Evolutionary conservation across 768 basidiomycete genomes (phyloP), one percentile per base, ranked within the genome.

Genomic region (Harrya chromipes): DNA sequence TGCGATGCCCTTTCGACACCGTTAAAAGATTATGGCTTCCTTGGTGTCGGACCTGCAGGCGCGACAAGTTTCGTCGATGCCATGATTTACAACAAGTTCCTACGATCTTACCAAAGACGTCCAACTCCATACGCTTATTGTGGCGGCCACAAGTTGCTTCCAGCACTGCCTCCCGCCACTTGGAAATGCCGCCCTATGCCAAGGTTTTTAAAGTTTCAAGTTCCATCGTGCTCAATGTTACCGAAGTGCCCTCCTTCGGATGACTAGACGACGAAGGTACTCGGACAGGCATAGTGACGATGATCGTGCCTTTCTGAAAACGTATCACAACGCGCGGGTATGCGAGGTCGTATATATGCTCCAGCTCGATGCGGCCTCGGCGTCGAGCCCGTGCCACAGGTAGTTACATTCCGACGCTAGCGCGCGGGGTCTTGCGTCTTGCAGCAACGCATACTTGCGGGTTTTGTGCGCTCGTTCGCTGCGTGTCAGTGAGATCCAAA

Each of bases 31-130:
- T 56, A 48, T 74, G 74, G 2, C 62, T 62, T 21, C 76, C 74
- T 53, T 76, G 74, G 45, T 63, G 59, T 46, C 72, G 68, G 3
- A 26, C 26, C 72, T 70, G 37, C 33, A 44, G 33, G 29, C 14
- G 40, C 19, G 17, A 47, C 49, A 40, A 43, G 35, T 20, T 11
- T 16, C 46, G 19, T 50, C 21, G 39, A 49, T 29, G 43, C 27
- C 20, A 24, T 29, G 37, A 53, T 27, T 10, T 9, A 17, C 23
- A 35, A 26, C 24, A 14, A 43, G 39, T 19, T 14, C 26, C 27
- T 14, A 54, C 69, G 12, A 78, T 76, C 68, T 74, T 67, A 53
- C 80, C 79, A 54, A 81, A 80, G 40, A 77, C 70, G 45, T 73
- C 69, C 71, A 78, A 46, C 23, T 6, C 23, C 4, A 73, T 56